Percentiles rank a stretch among this genome's conserved stretches.
These are phyloP conservation scores for Boechera stricta DNA, from an alignment of 345 rosid species.

Conservation along the genomic window DNA sequence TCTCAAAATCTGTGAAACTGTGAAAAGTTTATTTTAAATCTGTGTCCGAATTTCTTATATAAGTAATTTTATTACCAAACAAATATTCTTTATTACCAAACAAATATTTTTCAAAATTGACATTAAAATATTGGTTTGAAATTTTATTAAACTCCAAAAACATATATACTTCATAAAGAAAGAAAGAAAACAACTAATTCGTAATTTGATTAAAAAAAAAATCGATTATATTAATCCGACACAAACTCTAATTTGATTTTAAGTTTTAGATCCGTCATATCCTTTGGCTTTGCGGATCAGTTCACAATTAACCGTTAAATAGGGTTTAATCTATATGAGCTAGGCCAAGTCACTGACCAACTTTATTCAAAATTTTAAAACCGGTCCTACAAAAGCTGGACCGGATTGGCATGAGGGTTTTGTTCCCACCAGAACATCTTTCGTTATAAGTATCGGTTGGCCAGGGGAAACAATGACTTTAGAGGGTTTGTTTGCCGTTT, in stretches of 20 bases:
- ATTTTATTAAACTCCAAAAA: not conserved
- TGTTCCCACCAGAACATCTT: not conserved
- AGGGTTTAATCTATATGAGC: not conserved
- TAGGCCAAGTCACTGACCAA: slow-evolving; percentile 5
- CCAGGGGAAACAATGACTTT: not conserved
- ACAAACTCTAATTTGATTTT: not conserved
- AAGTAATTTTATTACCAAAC: not conserved
- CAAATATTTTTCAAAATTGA: not conserved
- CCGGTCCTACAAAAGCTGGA: slow-evolving; percentile 4
- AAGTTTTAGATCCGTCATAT: not conserved
- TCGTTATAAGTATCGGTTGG: slow-evolving; percentile 1
- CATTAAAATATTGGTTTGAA: not conserved
- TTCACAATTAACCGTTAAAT: not conserved
- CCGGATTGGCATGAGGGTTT: slow-evolving; percentile 13
- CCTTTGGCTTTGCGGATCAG: not conserved
- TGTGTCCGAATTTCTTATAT: not conserved
- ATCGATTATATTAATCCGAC: not conserved
- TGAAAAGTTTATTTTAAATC: not conserved
- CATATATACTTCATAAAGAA: too few species aligned
- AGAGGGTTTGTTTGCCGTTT: not conserved
- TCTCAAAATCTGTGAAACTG: not conserved
- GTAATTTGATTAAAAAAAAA: not conserved
- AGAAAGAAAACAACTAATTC: not conserved
- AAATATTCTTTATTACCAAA: not conserved
- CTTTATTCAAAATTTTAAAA: not conserved